Base-by-base conservation (phyloP, 805 yeast genomes). In the Kodamaea fukazawae region DNA sequence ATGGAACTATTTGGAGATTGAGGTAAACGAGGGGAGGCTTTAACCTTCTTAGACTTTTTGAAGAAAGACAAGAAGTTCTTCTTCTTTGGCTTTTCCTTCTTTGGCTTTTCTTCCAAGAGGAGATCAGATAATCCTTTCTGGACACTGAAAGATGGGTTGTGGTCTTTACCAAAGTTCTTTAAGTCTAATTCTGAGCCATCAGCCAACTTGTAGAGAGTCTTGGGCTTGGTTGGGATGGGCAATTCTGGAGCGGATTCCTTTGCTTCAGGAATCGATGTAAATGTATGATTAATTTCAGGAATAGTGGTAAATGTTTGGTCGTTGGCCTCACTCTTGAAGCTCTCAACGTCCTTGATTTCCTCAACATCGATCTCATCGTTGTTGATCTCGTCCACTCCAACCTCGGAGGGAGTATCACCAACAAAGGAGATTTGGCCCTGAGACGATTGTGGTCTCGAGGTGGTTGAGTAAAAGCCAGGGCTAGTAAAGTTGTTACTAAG, bases 111-210 rank as follows among this genome's bases (percentile, higher is more conserved):
- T 29, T 44, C 42, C 27, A 46, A 39, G 13, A 40, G 16, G 10
- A 42, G 20, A 13, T 47, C 52, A 10, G 44, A 40, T 14, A 48
- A 34, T 7, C 44, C 48, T 28, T 45, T 39, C 14, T 43, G 45
- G 16, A 46, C 38, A 32, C 53, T 50, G 41, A 69, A 69, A 2
- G 69, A 55, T 4, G 75, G 75, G 41, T 58, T 57, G 49, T 67
- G 51, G 37, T 44, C 52, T 38, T 60, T 61, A 14, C 75, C 75
- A 48, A 69, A 69, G 42, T 67, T 64, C 22, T 55, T 42, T 17
- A 69, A 55, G 51, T 69, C 70, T 32, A 69, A 54, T 5, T 63
- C 65, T 27, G 73, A 67, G 3, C 71, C 72, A 33, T 39, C 13
- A 6, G 48, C 41, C 29, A 46, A 38, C 18, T 48, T 42, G n/a